These are phyloP conservation scores for Phlebopus sp. DNA, from an alignment of 1,284 basidiomycete genomes.

Conservation along the genomic window DNA sequence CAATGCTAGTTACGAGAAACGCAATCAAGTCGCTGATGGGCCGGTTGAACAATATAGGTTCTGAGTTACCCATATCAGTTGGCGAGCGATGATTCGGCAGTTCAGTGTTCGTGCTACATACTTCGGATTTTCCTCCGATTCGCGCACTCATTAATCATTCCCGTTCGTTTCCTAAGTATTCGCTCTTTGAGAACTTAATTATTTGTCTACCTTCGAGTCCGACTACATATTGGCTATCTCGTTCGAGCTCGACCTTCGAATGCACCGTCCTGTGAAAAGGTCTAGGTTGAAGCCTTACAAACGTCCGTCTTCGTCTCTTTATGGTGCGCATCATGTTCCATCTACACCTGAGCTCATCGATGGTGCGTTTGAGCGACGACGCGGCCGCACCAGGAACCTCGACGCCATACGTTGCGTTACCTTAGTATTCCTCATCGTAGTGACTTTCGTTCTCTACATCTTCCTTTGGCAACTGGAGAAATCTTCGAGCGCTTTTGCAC, in stretches of 20 bases:
- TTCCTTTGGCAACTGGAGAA: constrained; percentile 24
- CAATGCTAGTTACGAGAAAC: no score
- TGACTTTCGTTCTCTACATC: constrained; percentile 27
- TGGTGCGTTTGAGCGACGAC: constrained; percentile 6
- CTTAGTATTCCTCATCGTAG: constrained; percentile 16
- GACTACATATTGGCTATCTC: no score
- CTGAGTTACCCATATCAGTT: no score
- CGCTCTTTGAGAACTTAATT: no score
- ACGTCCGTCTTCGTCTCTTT: constrained; percentile 1
- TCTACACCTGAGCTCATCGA: neutral
- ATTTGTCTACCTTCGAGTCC: no score
- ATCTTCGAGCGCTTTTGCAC: constrained; percentile 6
- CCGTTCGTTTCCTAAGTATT: no score
- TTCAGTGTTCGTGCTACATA: no score
- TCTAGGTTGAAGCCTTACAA: constrained; percentile 13
- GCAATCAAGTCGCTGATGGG: no score
- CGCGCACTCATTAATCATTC: no score
- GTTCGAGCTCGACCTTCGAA: neutral
- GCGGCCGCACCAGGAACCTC: constrained; percentile 2
- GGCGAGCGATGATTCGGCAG: no score
- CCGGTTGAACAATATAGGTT: no score
- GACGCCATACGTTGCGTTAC: constrained; percentile 15
- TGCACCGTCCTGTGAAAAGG: constrained; percentile 19
- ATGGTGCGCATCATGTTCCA: neutral
- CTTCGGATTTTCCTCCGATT: no score